A percentile compares a stretch with the other conserved stretches of the same genome.
Conservation (phyloP, 2,329 filamentous ascomycete genomes). For the Aureobasidium subglaciale region DNA sequence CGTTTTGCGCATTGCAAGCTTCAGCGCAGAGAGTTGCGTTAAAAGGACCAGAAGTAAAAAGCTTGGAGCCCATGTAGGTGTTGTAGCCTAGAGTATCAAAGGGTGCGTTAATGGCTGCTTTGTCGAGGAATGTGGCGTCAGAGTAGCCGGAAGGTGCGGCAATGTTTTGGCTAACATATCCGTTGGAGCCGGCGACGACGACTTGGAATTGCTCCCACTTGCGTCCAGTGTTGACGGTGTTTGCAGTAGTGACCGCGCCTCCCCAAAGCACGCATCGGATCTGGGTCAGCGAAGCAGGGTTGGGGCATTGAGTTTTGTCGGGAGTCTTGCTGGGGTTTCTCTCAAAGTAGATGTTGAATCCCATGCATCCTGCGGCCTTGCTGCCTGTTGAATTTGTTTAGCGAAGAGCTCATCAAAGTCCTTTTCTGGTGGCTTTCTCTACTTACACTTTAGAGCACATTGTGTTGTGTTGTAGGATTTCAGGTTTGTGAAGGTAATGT, state of each 20-base stretch:
- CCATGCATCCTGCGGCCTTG: constrained; percentile 12
- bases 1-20: constrained; percentile 20
- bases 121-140: constrained; percentile 16
- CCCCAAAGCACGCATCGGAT: constrained; percentile 32
- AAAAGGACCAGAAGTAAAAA: constrained; percentile 26
- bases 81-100: constrained; percentile 23
- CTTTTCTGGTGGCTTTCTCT: too few species aligned
- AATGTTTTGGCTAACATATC: constrained; percentile 11
- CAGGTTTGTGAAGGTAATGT: constrained; percentile 20
- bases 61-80: constrained; percentile 24
- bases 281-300: constrained; percentile 30
- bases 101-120: constrained; percentile 24
- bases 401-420: too few species aligned
- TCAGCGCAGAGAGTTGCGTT: constrained; percentile 27
- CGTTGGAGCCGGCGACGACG: constrained; percentile 17
- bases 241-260: constrained; percentile 21
- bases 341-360: constrained; percentile 19
- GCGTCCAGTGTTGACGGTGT: constrained; percentile 25
- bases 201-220: constrained; percentile 15
- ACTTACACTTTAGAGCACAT: constrained; percentile 11
- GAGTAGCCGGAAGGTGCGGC: constrained; percentile 18
- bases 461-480: constrained; percentile 9
- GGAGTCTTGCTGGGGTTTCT: constrained; percentile 25
- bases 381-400: too few species aligned
- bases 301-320: constrained; percentile 24